Percentiles rank a stretch among this genome's conserved stretches.
Conservation (phyloP, 805 yeast species). For the Ogataea sp. region DNA sequence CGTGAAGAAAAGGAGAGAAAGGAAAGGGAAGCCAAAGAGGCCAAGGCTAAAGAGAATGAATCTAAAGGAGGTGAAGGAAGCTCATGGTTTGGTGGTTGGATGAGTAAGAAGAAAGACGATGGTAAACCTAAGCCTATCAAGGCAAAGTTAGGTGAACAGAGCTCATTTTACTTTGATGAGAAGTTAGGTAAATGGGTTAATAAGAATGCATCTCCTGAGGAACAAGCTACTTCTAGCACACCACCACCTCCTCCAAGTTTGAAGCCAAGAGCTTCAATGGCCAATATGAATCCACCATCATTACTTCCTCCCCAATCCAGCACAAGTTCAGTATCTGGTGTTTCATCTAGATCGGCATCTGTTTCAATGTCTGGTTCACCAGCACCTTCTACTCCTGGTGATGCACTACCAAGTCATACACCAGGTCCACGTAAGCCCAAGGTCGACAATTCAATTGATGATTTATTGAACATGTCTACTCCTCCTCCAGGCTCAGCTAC, state of each 20-base stretch:
- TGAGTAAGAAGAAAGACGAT: constrained; percentile 43
- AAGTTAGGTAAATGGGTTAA: constrained; percentile 83
- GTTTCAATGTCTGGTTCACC: background rate
- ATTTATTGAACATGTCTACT: constrained; percentile 17
- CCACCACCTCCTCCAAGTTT: constrained; percentile 69
- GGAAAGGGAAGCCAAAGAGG: constrained; percentile 14
- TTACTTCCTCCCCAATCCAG: no score
- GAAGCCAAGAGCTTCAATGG: constrained; percentile 24
- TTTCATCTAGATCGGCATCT: no score
- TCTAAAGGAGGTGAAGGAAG: constrained; percentile 12
- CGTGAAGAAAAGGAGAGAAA: constrained; percentile 12
- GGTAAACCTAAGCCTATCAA: constrained; percentile 63
- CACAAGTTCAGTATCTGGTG: no score
- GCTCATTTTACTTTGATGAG: constrained; percentile 71
- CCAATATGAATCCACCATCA: constrained; percentile 11
- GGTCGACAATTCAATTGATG: constrained; percentile 20
- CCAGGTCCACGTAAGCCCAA: constrained; percentile 6
- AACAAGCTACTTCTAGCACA: constrained; percentile 42
- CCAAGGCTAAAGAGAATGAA: constrained; percentile 4
- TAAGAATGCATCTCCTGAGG: constrained; percentile 57
- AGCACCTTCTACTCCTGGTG: background rate
- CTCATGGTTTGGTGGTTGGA: constrained; percentile 65
- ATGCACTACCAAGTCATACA: background rate
- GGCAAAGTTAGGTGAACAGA: constrained; percentile 82
- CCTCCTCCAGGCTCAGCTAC: constrained; percentile 32